Conservation (phyloP, 2,329 filamentous ascomycete genomes). For the Xylariomycetidae sp. region DNA sequence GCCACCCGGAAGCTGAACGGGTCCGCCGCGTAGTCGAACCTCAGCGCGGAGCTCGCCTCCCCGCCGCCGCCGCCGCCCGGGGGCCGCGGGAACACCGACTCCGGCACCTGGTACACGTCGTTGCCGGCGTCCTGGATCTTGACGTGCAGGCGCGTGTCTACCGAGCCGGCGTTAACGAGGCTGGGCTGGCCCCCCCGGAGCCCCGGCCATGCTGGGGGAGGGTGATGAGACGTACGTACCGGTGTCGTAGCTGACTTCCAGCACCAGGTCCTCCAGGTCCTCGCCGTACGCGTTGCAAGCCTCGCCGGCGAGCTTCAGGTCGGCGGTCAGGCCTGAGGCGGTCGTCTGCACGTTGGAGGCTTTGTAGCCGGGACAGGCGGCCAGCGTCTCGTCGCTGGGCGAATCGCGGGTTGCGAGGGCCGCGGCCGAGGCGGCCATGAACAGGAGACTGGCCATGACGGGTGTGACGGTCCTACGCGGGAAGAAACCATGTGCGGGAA, state of each 20-base stretch:
- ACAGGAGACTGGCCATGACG: slow-evolving; percentile 21
- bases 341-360: slow-evolving; percentile 50
- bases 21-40: slow-evolving; percentile 28
- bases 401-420: slow-evolving; percentile 18
- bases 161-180: slow-evolving; percentile 4
- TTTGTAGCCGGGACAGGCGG: slow-evolving; percentile 54
- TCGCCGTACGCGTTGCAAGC: slow-evolving; percentile 65
- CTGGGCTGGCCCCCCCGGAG: slow-evolving; percentile 1
- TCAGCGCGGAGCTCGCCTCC: slow-evolving; percentile 20
- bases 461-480: too few relatives aligned
- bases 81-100: slow-evolving; percentile 60
- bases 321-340: slow-evolving; percentile 50
- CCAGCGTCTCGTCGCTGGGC: slow-evolving; percentile 21
- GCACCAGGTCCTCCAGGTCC: slow-evolving; percentile 55
- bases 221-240: too few relatives aligned
- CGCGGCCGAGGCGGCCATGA: slow-evolving; percentile 23
- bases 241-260: slow-evolving; percentile 61
- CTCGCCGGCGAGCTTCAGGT: slow-evolving; percentile 55
- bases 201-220: too few relatives aligned
- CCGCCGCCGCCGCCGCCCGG: slow-evolving; percentile 11
- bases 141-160: slow-evolving; percentile 65
- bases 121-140: slow-evolving; percentile 66
- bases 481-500: too few relatives aligned
- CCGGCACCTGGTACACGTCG: slow-evolving; percentile 68
- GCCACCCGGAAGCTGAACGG: slow-evolving; percentile 37